phyloP scores from a whole-genome alignment of 306 rosid species.

The Vigna angularis region DNA sequence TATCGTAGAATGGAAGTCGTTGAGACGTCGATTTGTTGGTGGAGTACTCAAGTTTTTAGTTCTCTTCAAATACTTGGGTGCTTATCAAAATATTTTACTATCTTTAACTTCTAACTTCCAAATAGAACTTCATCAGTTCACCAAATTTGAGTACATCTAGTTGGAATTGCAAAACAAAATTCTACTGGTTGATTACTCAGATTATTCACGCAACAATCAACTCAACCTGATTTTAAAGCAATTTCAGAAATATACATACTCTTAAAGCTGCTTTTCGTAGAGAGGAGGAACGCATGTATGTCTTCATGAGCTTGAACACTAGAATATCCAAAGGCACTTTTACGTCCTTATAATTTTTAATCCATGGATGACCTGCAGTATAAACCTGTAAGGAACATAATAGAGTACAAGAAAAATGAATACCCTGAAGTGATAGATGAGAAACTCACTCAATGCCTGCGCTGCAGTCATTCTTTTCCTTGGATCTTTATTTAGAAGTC shows the following conservation, averaged over 20 bases:
- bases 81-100: not conserved
- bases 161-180: constrained; percentile 8
- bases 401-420: constrained; percentile 19
- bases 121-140: constrained; percentile 17
- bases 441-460: constrained; percentile 79
- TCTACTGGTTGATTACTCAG: constrained; percentile 11
- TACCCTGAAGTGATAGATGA: constrained; percentile 27
- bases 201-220: constrained; percentile 18
- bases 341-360: constrained; percentile 63
- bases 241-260: constrained; percentile 60
- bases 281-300: constrained; percentile 87
- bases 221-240: constrained; percentile 13
- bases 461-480: constrained; percentile 94
- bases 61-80: no score
- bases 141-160: constrained; percentile 13
- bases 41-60: no score
- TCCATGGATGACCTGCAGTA: constrained; percentile 93
- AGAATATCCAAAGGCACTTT: constrained; percentile 81
- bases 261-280: constrained; percentile 89
- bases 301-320: constrained; percentile 85
- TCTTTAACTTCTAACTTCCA: constrained; percentile 26
- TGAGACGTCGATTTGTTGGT: no score
- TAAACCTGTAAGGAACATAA: constrained; percentile 45
- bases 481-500: constrained; percentile 85
- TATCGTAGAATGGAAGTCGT: no score